These are phyloP conservation scores for Annulohypoxylon stygium DNA, from an alignment of 495 filamentous ascomycete genomes.

Conservation along the genomic window DNA sequence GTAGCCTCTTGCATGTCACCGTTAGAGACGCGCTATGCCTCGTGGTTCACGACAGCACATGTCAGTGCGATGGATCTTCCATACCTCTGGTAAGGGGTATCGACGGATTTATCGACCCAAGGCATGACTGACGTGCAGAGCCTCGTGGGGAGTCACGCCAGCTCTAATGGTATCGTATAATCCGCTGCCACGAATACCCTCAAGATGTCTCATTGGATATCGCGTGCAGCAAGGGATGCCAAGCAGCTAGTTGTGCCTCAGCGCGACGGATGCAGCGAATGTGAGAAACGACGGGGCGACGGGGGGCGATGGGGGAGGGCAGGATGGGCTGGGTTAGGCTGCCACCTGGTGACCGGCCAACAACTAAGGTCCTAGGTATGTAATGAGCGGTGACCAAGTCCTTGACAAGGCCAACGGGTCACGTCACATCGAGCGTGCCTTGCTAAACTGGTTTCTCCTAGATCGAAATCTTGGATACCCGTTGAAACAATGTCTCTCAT, in stretches of 20 bases:
- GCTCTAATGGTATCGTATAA: conserved; percentile 34
- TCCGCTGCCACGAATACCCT: conserved; percentile 43
- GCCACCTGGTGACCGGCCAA: conserved; percentile 33
- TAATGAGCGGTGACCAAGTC: conserved; percentile 19
- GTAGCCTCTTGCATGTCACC: background rate
- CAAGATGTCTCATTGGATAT: conserved; percentile 29
- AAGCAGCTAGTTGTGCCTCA: conserved; percentile 32
- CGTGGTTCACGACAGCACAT: conserved; percentile 33
- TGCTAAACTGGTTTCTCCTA: background rate
- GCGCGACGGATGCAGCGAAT: conserved; percentile 14
- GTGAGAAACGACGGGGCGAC: conserved; percentile 12
- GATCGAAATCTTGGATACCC: background rate
- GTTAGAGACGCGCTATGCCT: conserved; percentile 1
- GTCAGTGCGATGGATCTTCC: background rate
- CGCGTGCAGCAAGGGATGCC: conserved; percentile 31
- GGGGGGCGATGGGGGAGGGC: background rate
- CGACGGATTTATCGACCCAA: conserved; percentile 30
- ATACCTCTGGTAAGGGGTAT: conserved; percentile 26
- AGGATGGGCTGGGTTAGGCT: conserved; percentile 16
- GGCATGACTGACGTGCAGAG: conserved; percentile 39
- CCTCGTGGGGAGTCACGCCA: conserved; percentile 30
- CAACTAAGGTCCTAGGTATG: conserved; percentile 12
- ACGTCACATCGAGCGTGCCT: conserved; percentile 10
- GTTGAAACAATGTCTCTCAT: background rate
- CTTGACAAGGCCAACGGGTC: background rate